Evolutionary conservation across 1,139 yeast species (phyloP).

Genomic region (Arxiozyma telluris): DNA sequence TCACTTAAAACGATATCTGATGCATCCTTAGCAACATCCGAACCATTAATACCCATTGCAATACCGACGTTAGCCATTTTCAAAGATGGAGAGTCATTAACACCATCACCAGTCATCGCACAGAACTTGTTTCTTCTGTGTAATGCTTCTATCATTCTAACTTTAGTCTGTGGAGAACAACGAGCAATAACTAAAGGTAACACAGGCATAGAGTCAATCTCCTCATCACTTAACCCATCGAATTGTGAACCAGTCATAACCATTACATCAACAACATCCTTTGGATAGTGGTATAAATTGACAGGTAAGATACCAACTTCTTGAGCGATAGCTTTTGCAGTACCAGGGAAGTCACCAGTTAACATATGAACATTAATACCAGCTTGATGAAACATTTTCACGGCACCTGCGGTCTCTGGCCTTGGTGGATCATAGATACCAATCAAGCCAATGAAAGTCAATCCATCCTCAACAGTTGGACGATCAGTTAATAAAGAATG

Average conservation of each 20-base stretch:
- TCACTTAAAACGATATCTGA: conserved; percentile 96
- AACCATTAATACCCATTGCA: conserved; percentile 93
- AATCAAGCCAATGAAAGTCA: conserved; percentile 73
- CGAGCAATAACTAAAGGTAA: conserved; percentile 89
- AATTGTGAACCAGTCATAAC: conserved; percentile 81
- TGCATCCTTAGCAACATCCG: conserved; percentile 98
- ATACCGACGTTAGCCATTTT: conserved; percentile 95
- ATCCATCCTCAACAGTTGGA: conserved; percentile 55
- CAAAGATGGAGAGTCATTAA: conserved; percentile 94
- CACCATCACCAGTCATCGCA: conserved; percentile 99
- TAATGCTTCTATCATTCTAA: conserved; percentile 80
- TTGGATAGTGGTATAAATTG: conserved; percentile 63
- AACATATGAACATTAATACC: conserved; percentile 97
- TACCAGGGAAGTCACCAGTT: conserved; percentile 94
- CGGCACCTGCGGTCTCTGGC: conserved; percentile 67
- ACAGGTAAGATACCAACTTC: conserved; percentile 84
- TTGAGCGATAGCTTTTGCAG: conserved; percentile 83
- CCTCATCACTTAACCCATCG: conserved; percentile 60
- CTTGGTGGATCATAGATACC: conserved; percentile 99
- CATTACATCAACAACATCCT: conserved; percentile 50
- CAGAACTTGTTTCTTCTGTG: conserved; percentile 92
- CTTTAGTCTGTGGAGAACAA: conserved; percentile 94
- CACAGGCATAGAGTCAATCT: conserved; percentile 63
- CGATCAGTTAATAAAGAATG: conserved; percentile 17
- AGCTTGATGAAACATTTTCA: conserved; percentile 70